Evolutionary conservation across 805 yeast genomes (phyloP).

Genomic region (Starmera amethionina): DNA sequence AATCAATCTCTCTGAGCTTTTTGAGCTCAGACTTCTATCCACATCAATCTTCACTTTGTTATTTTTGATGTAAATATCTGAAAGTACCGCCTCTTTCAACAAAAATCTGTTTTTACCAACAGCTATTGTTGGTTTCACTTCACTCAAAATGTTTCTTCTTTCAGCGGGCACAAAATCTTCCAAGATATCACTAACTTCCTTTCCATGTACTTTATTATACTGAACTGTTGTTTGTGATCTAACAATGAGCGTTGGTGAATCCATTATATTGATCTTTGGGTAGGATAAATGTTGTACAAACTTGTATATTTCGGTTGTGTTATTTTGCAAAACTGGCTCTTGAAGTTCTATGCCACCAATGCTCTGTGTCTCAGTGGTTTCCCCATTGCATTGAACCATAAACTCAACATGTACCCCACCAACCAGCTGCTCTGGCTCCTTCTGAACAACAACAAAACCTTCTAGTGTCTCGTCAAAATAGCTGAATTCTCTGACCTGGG

Average conservation of each 20-base stretch:
- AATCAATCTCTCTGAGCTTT: background rate
- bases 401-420: background rate
- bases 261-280: conserved; percentile 13
- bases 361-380: too few relatives aligned
- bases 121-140: conserved; percentile 1
- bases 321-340: too few relatives aligned
- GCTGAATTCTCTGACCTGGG: background rate
- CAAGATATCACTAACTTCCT: background rate
- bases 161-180: conserved; percentile 10
- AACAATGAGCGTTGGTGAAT: conserved; percentile 9
- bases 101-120: conserved; percentile 7
- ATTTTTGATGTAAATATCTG: conserved; percentile 11
- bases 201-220: background rate
- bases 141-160: conserved; percentile 9
- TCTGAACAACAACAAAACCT: conserved; percentile 5
- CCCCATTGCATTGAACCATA: too few relatives aligned
- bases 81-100: conserved; percentile 4
- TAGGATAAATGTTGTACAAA: conserved; percentile 10
- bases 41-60: conserved; percentile 3
- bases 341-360: too few relatives aligned
- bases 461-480: conserved; percentile 8
- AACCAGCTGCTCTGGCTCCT: background rate
- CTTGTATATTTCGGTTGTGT: conserved; percentile 2
- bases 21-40: background rate
- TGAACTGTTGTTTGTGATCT: conserved; percentile 1